Percentiles rank a stretch among this genome's conserved stretches.
phyloP scores from a whole-genome alignment of 805 yeast species.

The Yarrowia sp. region DNA sequence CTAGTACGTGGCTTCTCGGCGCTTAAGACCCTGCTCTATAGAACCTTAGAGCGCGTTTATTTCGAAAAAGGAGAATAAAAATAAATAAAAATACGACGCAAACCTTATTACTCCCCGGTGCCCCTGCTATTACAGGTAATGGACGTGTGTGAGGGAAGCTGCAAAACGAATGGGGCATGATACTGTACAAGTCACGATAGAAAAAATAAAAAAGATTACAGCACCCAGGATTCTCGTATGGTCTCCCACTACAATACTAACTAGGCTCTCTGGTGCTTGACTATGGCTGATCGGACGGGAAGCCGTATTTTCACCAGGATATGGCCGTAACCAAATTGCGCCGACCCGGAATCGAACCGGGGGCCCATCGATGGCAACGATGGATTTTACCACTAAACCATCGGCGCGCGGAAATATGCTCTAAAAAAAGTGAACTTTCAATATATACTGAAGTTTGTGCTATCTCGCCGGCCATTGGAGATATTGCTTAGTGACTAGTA shows the following conservation, averaged over 20 bases:
- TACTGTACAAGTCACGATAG: too few relatives aligned
- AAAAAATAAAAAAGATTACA: constrained; percentile 23
- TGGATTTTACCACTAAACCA: constrained; percentile 20
- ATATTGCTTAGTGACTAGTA: neutral
- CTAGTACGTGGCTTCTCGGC: too few relatives aligned
- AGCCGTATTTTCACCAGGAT: constrained; percentile 27
- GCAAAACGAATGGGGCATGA: too few relatives aligned
- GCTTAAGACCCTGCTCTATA: too few relatives aligned
- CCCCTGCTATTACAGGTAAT: too few relatives aligned
- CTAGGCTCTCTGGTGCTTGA: constrained; percentile 27
- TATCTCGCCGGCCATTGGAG: neutral
- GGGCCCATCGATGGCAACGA: constrained; percentile 19
- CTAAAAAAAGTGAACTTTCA: neutral
- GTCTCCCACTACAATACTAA: constrained; percentile 27
- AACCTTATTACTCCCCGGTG: too few relatives aligned
- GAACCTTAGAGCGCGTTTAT: neutral
- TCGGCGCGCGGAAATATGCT: neutral
- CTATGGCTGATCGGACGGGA: constrained; percentile 27
- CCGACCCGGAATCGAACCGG: constrained; percentile 24
- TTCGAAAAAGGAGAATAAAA: neutral
- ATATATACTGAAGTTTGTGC: neutral
- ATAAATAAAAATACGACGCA: neutral
- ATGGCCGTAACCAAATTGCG: constrained; percentile 26
- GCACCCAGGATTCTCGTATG: constrained; percentile 27
- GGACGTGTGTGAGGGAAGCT: too few relatives aligned